Base-by-base conservation (phyloP, 2,329 filamentous ascomycete genomes). In the Nothophoma quercina region DNA sequence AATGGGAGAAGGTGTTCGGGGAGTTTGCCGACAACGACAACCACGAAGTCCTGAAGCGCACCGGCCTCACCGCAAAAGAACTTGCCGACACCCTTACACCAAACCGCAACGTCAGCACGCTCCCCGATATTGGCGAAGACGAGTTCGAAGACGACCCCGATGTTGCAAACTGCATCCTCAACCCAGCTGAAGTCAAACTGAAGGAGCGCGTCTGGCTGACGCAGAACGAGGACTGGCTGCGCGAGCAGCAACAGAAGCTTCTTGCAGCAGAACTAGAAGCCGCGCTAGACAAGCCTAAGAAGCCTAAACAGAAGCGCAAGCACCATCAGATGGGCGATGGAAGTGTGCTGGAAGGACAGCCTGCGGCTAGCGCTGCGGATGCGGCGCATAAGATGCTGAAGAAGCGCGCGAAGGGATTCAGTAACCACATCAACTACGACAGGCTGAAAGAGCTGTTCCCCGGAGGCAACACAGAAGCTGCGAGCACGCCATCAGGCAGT, bases 141-240 rank as follows among this genome's bases (percentile, higher is more conserved):
- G 93, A 97, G 68, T 97, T 98, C 67, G 90, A 88, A 29, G 87
- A 96, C 63, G 95, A 99, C 58, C 88, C 87, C 0, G 95, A 99
- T 73, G 91, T 99, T 5, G 78, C 83, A 53, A 89, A 89, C 64
- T 96, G 93, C 68, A 75, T 92, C 28, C 81, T 98, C 5, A 84
- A 83, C 0, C 83, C 87, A 1, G 84, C 85, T 3, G 93, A 98
- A 75, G 85, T 88, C 2, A 84, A 84, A 26, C 85, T 92, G 68
- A 98, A 97, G 73, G 93, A 97, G 73, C 86, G 87, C 54, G 90
- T 98, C 44, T 99, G 95, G 95, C 87, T 96, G 34, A 93, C 93
- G 54, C 88, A 93, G 70, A 98, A 99, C 74, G 92, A 95, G 71
- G 91, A 96, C 62, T 99, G 93, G 84, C 81, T 99, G 30, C 89